Conservation (phyloP, 257 asterid genomes). For the Jacaranda mimosifolia region DNA sequence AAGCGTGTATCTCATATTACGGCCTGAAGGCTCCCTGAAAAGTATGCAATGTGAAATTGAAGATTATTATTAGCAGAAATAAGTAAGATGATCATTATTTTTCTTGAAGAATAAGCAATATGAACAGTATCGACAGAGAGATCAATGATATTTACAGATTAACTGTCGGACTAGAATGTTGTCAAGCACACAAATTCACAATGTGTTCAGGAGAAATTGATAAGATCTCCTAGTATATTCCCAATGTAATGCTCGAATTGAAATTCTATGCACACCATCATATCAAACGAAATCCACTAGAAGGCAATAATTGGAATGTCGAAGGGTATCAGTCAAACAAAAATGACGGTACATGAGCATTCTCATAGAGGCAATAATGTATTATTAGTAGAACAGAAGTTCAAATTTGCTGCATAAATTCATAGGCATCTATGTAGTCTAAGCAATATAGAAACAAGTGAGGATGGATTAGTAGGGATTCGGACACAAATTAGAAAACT, state of each 20-base stretch:
- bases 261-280: conserved; percentile 1
- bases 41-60: conserved; percentile 1
- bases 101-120: conserved; percentile 16
- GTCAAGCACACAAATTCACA: conserved; percentile 8
- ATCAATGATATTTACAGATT: background rate
- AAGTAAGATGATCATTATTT: background rate
- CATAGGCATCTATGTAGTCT: background rate
- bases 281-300: background rate
- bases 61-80: background rate
- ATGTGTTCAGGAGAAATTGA: conserved; percentile 5
- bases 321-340: background rate
- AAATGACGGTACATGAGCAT: background rate
- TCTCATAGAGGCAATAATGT: background rate
- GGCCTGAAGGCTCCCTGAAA: conserved; percentile 55
- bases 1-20: conserved; percentile 73
- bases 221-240: background rate
- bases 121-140: background rate
- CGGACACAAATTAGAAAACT: background rate
- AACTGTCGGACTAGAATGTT: background rate
- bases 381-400: background rate
- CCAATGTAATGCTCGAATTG: background rate
- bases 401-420: background rate
- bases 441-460: background rate
- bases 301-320: background rate
- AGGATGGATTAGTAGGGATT: background rate